Evolutionary conservation across 2,329 filamentous ascomycete genomes (phyloP).

Genomic region (Akanthomyces muscarius): DNA sequence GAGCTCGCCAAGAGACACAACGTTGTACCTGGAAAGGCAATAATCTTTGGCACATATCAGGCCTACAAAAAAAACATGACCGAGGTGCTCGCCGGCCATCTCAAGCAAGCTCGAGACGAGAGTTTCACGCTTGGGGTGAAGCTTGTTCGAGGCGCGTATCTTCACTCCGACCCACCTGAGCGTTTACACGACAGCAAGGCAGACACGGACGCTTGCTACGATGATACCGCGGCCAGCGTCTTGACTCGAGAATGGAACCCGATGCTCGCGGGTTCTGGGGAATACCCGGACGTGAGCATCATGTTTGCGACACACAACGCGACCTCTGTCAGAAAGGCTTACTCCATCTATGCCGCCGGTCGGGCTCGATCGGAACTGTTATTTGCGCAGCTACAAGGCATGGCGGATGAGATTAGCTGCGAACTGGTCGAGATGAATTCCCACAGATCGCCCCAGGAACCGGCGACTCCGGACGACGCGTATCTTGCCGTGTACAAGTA

Average conservation of each 20-base stretch:
- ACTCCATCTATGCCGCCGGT: conserved; percentile 45
- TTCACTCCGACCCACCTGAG: conserved; percentile 65
- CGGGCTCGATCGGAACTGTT: conserved; percentile 37
- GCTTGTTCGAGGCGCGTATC: conserved; percentile 70
- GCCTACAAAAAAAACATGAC: conserved; percentile 67
- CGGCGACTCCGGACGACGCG: not conserved
- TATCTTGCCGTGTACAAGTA: conserved; percentile 66
- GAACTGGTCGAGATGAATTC: conserved; percentile 44
- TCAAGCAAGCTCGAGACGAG: conserved; percentile 53
- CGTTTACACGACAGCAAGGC: conserved; percentile 69
- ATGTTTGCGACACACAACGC: conserved; percentile 82
- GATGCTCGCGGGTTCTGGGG: conserved; percentile 32
- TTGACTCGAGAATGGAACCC: conserved; percentile 50
- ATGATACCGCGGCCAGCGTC: conserved; percentile 64
- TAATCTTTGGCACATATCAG: conserved; percentile 79
- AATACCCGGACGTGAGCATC: conserved; percentile 57
- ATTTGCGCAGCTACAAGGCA: conserved; percentile 77
- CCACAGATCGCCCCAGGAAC: conserved; percentile 15
- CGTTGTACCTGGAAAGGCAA: conserved; percentile 54
- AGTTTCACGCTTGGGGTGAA: conserved; percentile 69
- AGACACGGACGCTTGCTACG: conserved; percentile 68
- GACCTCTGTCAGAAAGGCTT: conserved; percentile 59
- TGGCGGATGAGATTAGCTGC: conserved; percentile 88
- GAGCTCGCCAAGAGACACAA: conserved; percentile 3
- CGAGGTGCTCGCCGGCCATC: conserved; percentile 52